Percentiles rank a stretch among this genome's conserved stretches.
Evolutionary conservation across 768 basidiomycete genomes (phyloP).

Genomic region (Phaeotremella fagi): DNA sequence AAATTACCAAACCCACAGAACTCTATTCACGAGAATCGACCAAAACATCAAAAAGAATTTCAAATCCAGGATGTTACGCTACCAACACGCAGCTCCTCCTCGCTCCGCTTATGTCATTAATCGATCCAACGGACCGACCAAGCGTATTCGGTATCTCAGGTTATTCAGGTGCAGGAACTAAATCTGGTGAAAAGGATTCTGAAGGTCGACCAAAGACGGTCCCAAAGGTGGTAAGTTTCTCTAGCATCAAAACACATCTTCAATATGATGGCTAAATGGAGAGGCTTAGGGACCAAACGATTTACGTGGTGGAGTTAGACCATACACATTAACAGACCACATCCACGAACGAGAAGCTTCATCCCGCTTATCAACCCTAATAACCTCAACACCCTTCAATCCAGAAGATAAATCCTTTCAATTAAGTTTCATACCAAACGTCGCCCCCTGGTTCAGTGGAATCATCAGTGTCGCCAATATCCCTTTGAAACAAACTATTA

Average conservation of each 20-base stretch:
- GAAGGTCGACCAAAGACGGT: slow-evolving; percentile 68
- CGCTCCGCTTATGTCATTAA: slow-evolving; percentile 74
- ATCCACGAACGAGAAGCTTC: slow-evolving; percentile 97
- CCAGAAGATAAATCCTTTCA: slow-evolving; percentile 48
- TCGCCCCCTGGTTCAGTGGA: slow-evolving; percentile 93
- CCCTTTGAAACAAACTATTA: slow-evolving; percentile 64
- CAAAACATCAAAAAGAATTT: slow-evolving; percentile 72
- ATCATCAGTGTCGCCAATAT: slow-evolving; percentile 83
- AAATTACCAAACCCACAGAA: slow-evolving; percentile 56
- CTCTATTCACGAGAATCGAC: slow-evolving; percentile 72
- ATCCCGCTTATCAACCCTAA: slow-evolving; percentile 67
- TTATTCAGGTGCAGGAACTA: slow-evolving; percentile 90
- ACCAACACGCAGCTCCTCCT: slow-evolving; percentile 87
- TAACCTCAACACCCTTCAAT: slow-evolving; percentile 37
- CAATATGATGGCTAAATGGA: background rate
- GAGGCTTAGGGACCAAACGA: slow-evolving; percentile 56
- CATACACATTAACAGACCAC: slow-evolving; percentile 91
- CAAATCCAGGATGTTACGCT: slow-evolving; percentile 97
- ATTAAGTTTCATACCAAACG: slow-evolving; percentile 78
- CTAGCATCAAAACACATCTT: background rate
- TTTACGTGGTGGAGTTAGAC: slow-evolving; percentile 68
- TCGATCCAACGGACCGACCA: slow-evolving; percentile 60
- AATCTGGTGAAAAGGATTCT: slow-evolving; percentile 60
- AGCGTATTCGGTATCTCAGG: slow-evolving; percentile 91
- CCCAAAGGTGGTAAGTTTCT: slow-evolving; percentile 64